These are phyloP conservation scores for Malbranchea zuffiana DNA, from an alignment of 2,329 filamentous ascomycete species.

Conservation along the genomic window DNA sequence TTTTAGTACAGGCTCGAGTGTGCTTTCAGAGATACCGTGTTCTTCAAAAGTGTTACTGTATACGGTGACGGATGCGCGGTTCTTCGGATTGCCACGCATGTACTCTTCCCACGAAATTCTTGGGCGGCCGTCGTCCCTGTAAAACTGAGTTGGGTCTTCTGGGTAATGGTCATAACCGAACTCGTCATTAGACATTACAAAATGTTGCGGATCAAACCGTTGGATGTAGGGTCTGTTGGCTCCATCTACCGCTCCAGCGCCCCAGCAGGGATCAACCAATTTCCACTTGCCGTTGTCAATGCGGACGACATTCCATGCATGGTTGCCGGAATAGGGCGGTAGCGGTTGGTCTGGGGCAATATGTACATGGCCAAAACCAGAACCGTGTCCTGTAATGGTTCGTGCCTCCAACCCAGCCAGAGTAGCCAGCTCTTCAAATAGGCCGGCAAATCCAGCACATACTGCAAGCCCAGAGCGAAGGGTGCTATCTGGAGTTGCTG, in stretches of 20 bases:
- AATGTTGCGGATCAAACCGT: slow-evolving; percentile 53
- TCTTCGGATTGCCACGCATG: slow-evolving; percentile 47
- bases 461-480: slow-evolving; percentile 71
- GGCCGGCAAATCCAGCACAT: slow-evolving; percentile 79
- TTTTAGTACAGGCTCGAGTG: slow-evolving; percentile 50
- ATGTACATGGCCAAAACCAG: slow-evolving; percentile 64
- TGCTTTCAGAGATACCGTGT: slow-evolving; percentile 44
- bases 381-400: slow-evolving; percentile 68
- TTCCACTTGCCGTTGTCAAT: slow-evolving; percentile 88
- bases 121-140: slow-evolving; percentile 57
- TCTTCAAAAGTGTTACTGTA: slow-evolving; percentile 38
- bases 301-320: slow-evolving; percentile 88
- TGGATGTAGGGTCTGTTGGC: slow-evolving; percentile 51
- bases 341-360: slow-evolving; percentile 53
- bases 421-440: slow-evolving; percentile 67
- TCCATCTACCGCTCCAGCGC: slow-evolving; percentile 59
- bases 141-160: slow-evolving; percentile 51
- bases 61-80: slow-evolving; percentile 34
- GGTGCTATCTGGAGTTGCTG: slow-evolving; percentile 59
- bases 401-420: slow-evolving; percentile 69
- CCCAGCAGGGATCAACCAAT: slow-evolving; percentile 86
- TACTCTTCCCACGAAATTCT: slow-evolving; percentile 71
- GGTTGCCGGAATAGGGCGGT: slow-evolving; percentile 54
- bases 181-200: slow-evolving; percentile 59
- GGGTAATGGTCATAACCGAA: slow-evolving; percentile 80